Base-by-base conservation (phyloP, 768 basidiomycete genomes). In the Macrolepiota albuminosa region DNA sequence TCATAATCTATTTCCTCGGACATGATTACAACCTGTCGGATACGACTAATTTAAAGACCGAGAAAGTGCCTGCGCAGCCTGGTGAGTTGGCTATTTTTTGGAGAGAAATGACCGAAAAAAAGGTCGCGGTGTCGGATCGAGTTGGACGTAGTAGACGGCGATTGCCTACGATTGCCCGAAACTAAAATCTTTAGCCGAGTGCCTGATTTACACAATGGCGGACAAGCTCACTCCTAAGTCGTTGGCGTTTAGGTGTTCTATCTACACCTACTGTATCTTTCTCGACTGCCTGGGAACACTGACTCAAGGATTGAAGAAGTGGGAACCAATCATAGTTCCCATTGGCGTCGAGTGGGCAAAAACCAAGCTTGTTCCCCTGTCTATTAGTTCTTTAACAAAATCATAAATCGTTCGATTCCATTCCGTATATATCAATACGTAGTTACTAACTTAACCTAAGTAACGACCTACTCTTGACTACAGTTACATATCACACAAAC, bases 1-100 rank as follows among this genome's bases (percentile, higher is more conserved):
- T 81, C 80, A 65, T 81, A 81, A 67, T 81, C 80, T 66, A 79
- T 72, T 66, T 79, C 78, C 55, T 78, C 77, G 36, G 72, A 68
- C 77, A 78, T 76, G 36, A 54, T 48, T 56, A 57, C 60, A 13
- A 54, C 53, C 26, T 29, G 53, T 54, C 52, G 16, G 40, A 42
- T 6, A 40, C 40, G 31, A 43, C 29, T n/a, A 4, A 43, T 26
- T n/a, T n/a, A 54, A n/a, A 51, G 21, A 24, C 29, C 40, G 29
- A 40, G 53, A 54, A 18, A 21, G 40, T n/a, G 39, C 54, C 50
- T n/a, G 54, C 11, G 48, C 55, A 57, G 51, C 59, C 46, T 59
- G 39, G 39, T 54, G 18, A 54, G 18, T 5, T 40, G 47, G 46
- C 46, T 43, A 24, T 33, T 55, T 59, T 60, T 59, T 63, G 21